phyloP scores from a whole-genome alignment of 2,329 filamentous ascomycete genomes.

The Cercospora nicotianae region DNA sequence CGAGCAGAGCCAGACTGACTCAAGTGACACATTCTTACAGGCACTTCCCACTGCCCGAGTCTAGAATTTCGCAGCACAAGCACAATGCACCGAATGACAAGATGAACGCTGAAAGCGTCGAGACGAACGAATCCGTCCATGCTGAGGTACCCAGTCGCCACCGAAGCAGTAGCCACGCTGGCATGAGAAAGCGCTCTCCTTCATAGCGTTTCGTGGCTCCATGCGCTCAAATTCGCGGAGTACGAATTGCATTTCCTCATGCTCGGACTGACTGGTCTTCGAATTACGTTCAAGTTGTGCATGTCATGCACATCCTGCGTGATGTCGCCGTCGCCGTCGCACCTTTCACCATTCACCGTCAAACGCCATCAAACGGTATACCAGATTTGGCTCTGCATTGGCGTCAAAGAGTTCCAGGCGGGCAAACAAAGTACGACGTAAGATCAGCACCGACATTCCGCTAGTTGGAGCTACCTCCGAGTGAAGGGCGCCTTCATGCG shows the following conservation, averaged over 20 bases:
- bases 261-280: neutral
- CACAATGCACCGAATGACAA: neutral
- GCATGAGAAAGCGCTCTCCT: neutral
- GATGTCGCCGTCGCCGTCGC: neutral
- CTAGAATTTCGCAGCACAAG: neutral
- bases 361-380: neutral
- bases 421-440: neutral
- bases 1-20: neutral
- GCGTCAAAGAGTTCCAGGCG: neutral
- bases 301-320: neutral
- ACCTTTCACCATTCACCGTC: neutral
- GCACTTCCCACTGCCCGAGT: neutral
- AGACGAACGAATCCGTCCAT: neutral
- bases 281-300: neutral
- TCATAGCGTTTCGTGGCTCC: neutral
- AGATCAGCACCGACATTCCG: neutral
- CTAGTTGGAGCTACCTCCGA: neutral
- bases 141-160: neutral
- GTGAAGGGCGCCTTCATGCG: neutral
- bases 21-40: neutral
- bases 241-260: neutral
- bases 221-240: neutral
- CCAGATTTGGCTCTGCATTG: neutral
- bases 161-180: neutral
- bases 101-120: neutral